Evolutionary conservation across 441 rosid genomes (phyloP).

Genomic region (Gossypium gossypioides): DNA sequence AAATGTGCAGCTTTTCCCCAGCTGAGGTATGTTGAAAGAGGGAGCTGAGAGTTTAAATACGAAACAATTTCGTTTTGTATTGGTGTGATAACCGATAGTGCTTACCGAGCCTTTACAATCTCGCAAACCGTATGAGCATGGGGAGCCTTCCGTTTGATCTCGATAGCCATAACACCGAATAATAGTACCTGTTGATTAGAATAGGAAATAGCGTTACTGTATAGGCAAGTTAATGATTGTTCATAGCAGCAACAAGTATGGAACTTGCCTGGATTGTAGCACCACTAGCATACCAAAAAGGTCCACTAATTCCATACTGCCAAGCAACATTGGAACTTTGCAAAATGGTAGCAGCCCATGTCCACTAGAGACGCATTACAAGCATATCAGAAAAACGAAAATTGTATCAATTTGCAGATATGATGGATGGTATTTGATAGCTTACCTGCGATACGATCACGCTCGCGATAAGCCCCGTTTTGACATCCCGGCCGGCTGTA

Average conservation of each 20-base stretch:
- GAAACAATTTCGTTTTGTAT: not conserved
- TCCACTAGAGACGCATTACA: constrained; percentile 47
- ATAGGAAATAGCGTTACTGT: not conserved
- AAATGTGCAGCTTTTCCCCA: constrained; percentile 85
- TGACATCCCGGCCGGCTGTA: constrained; percentile 92
- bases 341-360: constrained; percentile 89
- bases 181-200: constrained; percentile 45
- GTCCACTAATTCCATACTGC: constrained; percentile 87
- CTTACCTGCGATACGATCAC: constrained; percentile 83
- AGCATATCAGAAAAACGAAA: not conserved
- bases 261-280: constrained; percentile 68
- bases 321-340: constrained; percentile 97
- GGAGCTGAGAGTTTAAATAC: not conserved
- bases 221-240: not conserved
- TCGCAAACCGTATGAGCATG: constrained; percentile 87
- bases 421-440: not conserved
- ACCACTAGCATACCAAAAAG: constrained; percentile 97
- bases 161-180: constrained; percentile 90
- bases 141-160: constrained; percentile 91
- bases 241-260: constrained; percentile 2
- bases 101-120: constrained; percentile 82
- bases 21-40: constrained; percentile 26
- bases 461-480: constrained; percentile 88
- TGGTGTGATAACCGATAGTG: not conserved
- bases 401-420: not conserved